A percentile compares a stretch with the other conserved stretches of the same genome.
These are phyloP conservation scores for Knufia petricola DNA, from an alignment of 2,329 filamentous ascomycete species.

Conservation along the genomic window DNA sequence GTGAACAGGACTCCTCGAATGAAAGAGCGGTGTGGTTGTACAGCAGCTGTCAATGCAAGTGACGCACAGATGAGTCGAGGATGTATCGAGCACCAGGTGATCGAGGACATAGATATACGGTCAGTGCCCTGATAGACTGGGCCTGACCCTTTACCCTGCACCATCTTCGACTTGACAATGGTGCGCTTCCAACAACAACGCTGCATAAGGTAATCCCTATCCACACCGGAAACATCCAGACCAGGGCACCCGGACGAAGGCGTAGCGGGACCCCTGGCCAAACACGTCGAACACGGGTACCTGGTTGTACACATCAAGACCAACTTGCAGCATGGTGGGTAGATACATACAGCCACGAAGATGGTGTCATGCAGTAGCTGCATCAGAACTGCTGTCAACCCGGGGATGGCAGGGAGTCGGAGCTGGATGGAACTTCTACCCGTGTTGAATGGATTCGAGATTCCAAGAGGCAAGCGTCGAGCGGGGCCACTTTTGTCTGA, in stretches of 20 bases:
- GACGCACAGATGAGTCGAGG: neutral
- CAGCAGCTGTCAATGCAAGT: conserved; percentile 1
- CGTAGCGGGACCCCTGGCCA: neutral
- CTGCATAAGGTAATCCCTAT: conserved; percentile 1
- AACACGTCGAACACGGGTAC: neutral
- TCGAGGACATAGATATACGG: conserved; percentile 6
- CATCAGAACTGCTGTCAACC: neutral
- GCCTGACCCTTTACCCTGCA: conserved; percentile 8
- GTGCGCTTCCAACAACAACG: conserved; percentile 2
- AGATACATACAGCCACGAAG: neutral
- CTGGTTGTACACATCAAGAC: neutral
- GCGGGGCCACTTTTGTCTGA: neutral
- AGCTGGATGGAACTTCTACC: neutral
- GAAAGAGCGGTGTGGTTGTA: conserved; percentile 4
- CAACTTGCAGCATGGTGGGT: neutral
- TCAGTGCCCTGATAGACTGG: neutral
- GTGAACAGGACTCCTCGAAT: neutral
- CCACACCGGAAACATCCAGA: neutral
- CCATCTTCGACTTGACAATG: neutral
- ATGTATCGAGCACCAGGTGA: conserved; percentile 5
- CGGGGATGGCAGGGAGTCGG: neutral
- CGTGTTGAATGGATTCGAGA: neutral
- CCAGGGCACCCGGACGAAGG: neutral
- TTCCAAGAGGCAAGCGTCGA: too few species aligned
- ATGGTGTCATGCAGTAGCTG: neutral